phyloP scores from a whole-genome alignment of 2,329 filamentous ascomycete species.

The Colletotrichum sp. region DNA sequence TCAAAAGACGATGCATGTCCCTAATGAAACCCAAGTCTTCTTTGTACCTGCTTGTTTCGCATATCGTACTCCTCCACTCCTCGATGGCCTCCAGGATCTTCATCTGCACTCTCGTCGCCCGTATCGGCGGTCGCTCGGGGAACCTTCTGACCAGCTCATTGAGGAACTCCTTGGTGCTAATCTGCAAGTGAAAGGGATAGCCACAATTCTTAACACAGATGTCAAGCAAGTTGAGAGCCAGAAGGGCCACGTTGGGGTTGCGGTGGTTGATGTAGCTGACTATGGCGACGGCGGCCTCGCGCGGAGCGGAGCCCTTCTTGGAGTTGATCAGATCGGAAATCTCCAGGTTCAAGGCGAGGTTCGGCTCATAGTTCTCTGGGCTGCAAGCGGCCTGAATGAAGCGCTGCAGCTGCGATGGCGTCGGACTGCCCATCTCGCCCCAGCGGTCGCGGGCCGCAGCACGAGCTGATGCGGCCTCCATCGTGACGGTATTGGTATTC shows the following conservation, averaged over 20 bases:
- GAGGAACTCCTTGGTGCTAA: slow-evolving; percentile 97
- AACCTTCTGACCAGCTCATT: slow-evolving; percentile 97
- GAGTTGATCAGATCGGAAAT: slow-evolving; percentile 95
- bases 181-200: slow-evolving; percentile 98
- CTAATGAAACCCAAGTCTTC: slow-evolving; percentile 95
- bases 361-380: slow-evolving; percentile 96
- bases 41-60: slow-evolving; percentile 96
- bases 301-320: slow-evolving; percentile 94
- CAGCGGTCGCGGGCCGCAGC: slow-evolving; percentile 96
- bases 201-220: slow-evolving; percentile 99
- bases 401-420: slow-evolving; percentile 87
- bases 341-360: slow-evolving; percentile 94
- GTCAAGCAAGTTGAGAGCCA: slow-evolving; percentile 91
- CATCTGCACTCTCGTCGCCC: slow-evolving; percentile 84
- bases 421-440: slow-evolving; percentile 78
- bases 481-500: slow-evolving; percentile 39
- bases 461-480: slow-evolving; percentile 96
- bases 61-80: slow-evolving; percentile 98
- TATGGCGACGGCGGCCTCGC: slow-evolving; percentile 92
- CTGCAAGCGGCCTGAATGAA: slow-evolving; percentile 97
- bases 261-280: slow-evolving; percentile 96
- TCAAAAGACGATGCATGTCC: slow-evolving; percentile 95
- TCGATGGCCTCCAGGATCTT: slow-evolving; percentile 96
- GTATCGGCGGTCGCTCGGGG: slow-evolving; percentile 88
- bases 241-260: slow-evolving; percentile 91